Evolutionary conservation across 2,329 filamentous ascomycete genomes (phyloP).

Genomic region (Coleophoma cylindrospora): DNA sequence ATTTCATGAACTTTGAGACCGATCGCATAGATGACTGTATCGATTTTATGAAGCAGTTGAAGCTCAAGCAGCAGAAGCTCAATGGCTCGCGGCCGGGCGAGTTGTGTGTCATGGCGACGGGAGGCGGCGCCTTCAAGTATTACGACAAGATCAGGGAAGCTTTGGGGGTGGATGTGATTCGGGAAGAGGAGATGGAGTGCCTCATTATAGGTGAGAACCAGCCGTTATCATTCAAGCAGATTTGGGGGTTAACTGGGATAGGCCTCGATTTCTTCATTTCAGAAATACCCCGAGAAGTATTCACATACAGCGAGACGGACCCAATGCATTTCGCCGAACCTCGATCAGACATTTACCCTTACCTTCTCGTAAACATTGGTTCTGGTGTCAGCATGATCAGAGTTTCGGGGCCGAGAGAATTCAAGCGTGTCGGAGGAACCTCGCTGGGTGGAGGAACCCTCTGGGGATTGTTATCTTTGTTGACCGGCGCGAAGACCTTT

Average conservation of each 20-base stretch:
- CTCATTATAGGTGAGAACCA: conserved; percentile 72
- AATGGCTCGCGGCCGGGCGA: conserved; percentile 69
- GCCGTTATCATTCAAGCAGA: conserved; percentile 1
- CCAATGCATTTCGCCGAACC: conserved; percentile 86
- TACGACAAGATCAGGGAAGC: conserved; percentile 85
- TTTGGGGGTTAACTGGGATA: conserved; percentile 26
- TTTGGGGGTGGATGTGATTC: conserved; percentile 79
- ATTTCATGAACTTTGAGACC: conserved; percentile 95
- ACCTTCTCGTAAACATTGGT: conserved; percentile 96
- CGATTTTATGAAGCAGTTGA: conserved; percentile 81
- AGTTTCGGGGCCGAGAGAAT: conserved; percentile 82
- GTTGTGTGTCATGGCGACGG: conserved; percentile 90
- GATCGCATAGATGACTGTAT: conserved; percentile 91
- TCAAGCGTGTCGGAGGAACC: conserved; percentile 88
- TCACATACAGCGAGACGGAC: conserved; percentile 87
- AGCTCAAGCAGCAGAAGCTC: conserved; percentile 72
- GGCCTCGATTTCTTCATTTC: conserved; percentile 98
- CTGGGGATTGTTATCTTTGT: conserved; percentile 86
- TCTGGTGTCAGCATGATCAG: conserved; percentile 97
- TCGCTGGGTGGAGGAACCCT: conserved; percentile 95
- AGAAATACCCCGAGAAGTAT: conserved; percentile 94
- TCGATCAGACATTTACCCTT: conserved; percentile 82
- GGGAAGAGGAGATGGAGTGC: conserved; percentile 98
- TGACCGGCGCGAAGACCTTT: conserved; percentile 93
- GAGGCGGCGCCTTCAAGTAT: conserved; percentile 93